Evolutionary conservation across 371 early-diverging fungal species (phyloP).

Genomic region (Mortierella sp.): DNA sequence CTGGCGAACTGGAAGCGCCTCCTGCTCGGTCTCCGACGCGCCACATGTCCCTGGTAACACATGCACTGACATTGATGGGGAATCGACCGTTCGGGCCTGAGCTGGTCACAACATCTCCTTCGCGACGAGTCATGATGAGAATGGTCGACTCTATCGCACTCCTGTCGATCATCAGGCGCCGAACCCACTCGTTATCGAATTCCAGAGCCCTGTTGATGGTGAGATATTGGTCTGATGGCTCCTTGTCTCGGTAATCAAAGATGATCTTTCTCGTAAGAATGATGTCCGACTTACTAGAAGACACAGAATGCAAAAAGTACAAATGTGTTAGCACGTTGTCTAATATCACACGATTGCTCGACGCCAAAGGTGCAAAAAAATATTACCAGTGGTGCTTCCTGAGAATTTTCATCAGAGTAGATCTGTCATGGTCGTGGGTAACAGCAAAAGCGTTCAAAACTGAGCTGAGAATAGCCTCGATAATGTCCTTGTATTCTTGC

Average conservation of each 20-base stretch:
- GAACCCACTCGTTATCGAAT: constrained; percentile 81
- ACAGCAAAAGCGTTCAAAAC: constrained; percentile 84
- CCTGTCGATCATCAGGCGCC: constrained; percentile 81
- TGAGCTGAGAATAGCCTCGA: constrained; percentile 83
- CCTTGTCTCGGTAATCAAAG: constrained; percentile 81
- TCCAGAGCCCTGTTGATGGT: constrained; percentile 82
- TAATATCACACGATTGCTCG: background rate
- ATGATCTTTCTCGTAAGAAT: constrained; percentile 72
- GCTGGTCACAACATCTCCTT: constrained; percentile 83
- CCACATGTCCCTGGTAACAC: constrained; percentile 76
- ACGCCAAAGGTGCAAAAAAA: background rate
- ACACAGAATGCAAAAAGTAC: background rate
- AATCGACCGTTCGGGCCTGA: constrained; percentile 57
- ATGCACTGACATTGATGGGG: constrained; percentile 80
- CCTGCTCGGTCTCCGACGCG: constrained; percentile 75
- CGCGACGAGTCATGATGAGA: constrained; percentile 77
- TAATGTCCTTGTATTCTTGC: constrained; percentile 70
- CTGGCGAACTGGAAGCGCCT: constrained; percentile 50
- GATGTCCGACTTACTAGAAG: constrained; percentile 60
- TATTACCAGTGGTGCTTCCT: constrained; percentile 60
- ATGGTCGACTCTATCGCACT: constrained; percentile 82
- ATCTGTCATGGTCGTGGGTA: constrained; percentile 77
- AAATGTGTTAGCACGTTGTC: background rate
- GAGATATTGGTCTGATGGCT: constrained; percentile 72
- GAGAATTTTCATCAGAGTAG: constrained; percentile 66